Percentiles rank a stretch among this genome's conserved stretches.
These are phyloP conservation scores for Gossypium stocksii DNA, from an alignment of 345 rosid genomes.

Conservation along the genomic window DNA sequence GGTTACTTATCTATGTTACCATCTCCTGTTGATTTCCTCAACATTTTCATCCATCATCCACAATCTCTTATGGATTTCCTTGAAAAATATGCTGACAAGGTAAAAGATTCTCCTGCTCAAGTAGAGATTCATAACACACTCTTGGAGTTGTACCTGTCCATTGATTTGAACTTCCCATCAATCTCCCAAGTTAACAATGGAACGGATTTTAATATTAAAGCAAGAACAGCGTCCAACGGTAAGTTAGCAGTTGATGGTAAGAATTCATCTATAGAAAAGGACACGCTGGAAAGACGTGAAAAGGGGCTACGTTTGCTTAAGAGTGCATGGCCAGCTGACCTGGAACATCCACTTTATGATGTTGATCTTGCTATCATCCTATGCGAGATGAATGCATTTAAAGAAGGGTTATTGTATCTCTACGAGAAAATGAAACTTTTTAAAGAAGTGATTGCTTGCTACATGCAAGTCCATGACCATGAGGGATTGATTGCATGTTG, in stretches of 20 bases:
- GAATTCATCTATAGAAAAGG: slow-evolving; percentile 37
- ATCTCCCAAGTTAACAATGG: slow-evolving; percentile 54
- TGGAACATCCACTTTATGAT: slow-evolving; percentile 90
- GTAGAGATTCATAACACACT: slow-evolving; percentile 92
- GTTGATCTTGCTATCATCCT: slow-evolving; percentile 95
- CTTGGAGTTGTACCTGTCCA: slow-evolving; percentile 83
- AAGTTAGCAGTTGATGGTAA: slow-evolving; percentile 34
- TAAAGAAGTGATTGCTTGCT: slow-evolving; percentile 96
- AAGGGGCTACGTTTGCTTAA: slow-evolving; percentile 76
- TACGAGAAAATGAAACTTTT: slow-evolving; percentile 96
- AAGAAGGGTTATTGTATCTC: slow-evolving; percentile 76
- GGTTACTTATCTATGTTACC: slow-evolving; percentile 80
- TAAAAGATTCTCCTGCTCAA: slow-evolving; percentile 97
- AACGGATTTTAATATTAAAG: slow-evolving; percentile 36
- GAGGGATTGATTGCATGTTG: slow-evolving; percentile 94
- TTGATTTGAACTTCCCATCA: slow-evolving; percentile 83
- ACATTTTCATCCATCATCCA: slow-evolving; percentile 83
- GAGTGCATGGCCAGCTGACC: slow-evolving; percentile 76
- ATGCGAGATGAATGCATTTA: slow-evolving; percentile 90
- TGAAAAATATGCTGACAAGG: slow-evolving; percentile 70
- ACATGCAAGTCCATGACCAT: slow-evolving; percentile 94
- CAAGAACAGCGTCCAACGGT: slow-evolving; percentile 42
- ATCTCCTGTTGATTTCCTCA: slow-evolving; percentile 95
- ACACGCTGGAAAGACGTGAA: slow-evolving; percentile 50
- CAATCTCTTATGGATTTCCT: slow-evolving; percentile 83